Evolutionary conservation across 2,329 filamentous ascomycete species (phyloP), one percentile per base, ranked within the genome.

Genomic region (Botrytis galanthina): DNA sequence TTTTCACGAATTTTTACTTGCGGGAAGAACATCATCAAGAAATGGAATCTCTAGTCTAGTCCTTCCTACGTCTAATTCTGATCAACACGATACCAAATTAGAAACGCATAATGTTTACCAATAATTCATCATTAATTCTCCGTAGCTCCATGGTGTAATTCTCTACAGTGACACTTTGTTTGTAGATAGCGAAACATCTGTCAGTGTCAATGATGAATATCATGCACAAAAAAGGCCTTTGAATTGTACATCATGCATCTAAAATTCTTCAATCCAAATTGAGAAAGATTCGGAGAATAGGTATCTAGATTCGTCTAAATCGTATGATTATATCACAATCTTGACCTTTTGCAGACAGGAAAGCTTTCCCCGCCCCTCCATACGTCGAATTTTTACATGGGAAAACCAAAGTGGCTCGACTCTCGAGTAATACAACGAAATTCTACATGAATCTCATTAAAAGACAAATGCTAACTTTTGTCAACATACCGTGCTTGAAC

Each of bases 281-380:
- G 16, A 51, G 18, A 6, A 22, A 20, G 3, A n/a, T 29, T 32
- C n/a, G 32, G 35, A 61, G 59, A 51, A 67, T 20, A 37, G 7
- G n/a, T 68, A 37, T 70, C 60, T 70, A 18, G 20, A 60, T 74
- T 59, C 54, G 57, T 42, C 26, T 63, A 32, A 32, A 68, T 68
- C 46, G 16, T 54, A 68, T 32, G 35, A 68, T 68, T 42, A 14
- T 68, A 68, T 68, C 46, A 68, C 64, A 57, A 42, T 54, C 46
- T 70, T 60, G 54, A 35, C 44, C 64, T 42, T 67, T 75, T 63
- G 72, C 42, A 62, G 64, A 62, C 57, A n/a, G 63, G 32, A 67
- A 67, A n/a, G 8, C 44, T 67, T 67, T 51, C 35, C 64, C 26
- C 48, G 35, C 64, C 35, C 46, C 46, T 68, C 46, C 35, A 18